A percentile compares a stretch with the other conserved stretches of the same genome.
phyloP scores from a whole-genome alignment of 2,329 filamentous ascomycete species.

The Fusarium proliferatum region DNA sequence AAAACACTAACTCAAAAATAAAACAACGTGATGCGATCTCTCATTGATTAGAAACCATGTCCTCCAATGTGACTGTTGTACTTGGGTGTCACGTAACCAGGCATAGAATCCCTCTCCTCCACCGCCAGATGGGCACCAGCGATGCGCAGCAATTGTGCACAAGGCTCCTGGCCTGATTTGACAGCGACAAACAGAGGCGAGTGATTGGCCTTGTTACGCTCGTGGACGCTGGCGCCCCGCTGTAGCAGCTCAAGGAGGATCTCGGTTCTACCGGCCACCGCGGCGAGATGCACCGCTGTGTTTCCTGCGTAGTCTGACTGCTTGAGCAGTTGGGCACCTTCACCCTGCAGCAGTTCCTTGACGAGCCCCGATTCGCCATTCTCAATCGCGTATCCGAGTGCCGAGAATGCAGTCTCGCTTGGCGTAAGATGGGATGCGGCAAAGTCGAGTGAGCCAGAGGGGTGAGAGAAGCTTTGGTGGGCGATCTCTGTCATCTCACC shows the following conservation, averaged over 20 bases:
- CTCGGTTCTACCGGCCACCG: slow-evolving; percentile 63
- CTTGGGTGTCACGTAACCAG: slow-evolving; percentile 38
- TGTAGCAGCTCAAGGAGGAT: slow-evolving; percentile 69
- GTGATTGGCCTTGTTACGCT: slow-evolving; percentile 72
- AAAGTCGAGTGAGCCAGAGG: slow-evolving; percentile 63
- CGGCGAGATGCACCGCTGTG: slow-evolving; percentile 71
- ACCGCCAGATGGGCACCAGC: slow-evolving; percentile 69
- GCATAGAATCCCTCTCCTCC: slow-evolving; percentile 51
- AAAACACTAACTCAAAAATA: background rate
- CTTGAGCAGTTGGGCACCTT: slow-evolving; percentile 75
- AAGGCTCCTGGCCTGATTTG: slow-evolving; percentile 65
- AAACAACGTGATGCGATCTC: background rate
- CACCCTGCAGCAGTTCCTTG: slow-evolving; percentile 73
- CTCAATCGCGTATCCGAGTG: slow-evolving; percentile 82
- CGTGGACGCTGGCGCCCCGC: slow-evolving; percentile 74
- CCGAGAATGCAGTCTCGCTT: slow-evolving; percentile 75
- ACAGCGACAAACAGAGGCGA: slow-evolving; percentile 73
- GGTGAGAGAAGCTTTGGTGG: slow-evolving; percentile 80
- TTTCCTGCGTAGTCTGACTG: slow-evolving; percentile 85
- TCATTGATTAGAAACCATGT: slow-evolving; percentile 3
- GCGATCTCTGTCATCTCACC: slow-evolving; percentile 87
- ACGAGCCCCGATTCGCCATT: slow-evolving; percentile 75
- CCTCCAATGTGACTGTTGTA: slow-evolving; percentile 22
- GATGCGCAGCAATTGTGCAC: slow-evolving; percentile 64
- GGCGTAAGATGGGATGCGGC: slow-evolving; percentile 57